Base-by-base conservation (phyloP, 1,284 basidiomycete species). In the Trametes pubescens region DNA sequence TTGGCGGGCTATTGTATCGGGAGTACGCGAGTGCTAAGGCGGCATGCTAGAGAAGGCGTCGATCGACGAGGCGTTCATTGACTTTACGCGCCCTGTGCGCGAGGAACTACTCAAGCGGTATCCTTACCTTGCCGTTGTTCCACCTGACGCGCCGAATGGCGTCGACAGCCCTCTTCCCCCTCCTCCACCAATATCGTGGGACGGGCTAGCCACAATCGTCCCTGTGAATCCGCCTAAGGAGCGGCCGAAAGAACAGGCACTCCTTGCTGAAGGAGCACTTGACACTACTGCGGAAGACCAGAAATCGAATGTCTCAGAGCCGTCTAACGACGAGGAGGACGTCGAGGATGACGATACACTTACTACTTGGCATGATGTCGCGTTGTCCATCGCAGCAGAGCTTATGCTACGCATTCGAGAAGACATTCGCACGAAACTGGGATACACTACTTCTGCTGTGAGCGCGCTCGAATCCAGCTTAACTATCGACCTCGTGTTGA, bases 391-490 rank as follows among this genome's bases (percentile, higher is more conserved):
- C 51, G 97, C 90, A 2, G 95, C 95, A 6, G 93, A 95, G 74
- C 76, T 97, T 44, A 97, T 98, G 90, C 80, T 83, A n/a, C 87
- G 85, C 57, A 86, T 91, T 47, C 84, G 93, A 67, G 81, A 81
- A 65, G 88, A 90, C 62, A 89, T 99, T 3, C 82, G 85, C 58
- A 79, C 82, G 32, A 84, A 88, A 70, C 82, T 99, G 24, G 93
- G 95, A 18, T 99, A 99, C 73, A 96, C 95, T 8, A 98, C 94
- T 56, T 96, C 95, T 51, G 97, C 98, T 18, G 94, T 95, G 70
- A 65, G 89, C 77, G 34, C 18, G 22, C 2, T 37, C 6, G 9
- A 2, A 38, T 38, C 44, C 21, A 51, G 21, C 4, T 22, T 24
- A 14, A 22, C 10, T 21, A 18, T 2, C 6, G 29, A 10, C 29